Conservation (phyloP, 345 rosid species). For the Eucalyptus pumila region DNA sequence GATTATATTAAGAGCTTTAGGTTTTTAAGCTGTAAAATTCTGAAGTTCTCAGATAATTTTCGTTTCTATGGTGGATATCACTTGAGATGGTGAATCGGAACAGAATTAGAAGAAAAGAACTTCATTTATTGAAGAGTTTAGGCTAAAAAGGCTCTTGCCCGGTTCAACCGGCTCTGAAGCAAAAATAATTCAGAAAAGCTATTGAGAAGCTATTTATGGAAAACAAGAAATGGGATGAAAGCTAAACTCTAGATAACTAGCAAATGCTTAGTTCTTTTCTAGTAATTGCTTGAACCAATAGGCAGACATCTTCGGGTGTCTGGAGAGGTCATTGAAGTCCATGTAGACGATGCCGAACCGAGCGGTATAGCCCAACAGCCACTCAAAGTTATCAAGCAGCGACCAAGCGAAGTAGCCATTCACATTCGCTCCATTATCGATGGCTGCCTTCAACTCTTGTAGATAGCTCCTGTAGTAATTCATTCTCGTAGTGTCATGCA, state of each 20-base stretch:
- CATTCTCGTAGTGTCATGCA: conserved; percentile 35
- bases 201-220: not conserved
- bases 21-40: not conserved
- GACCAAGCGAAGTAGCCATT: conserved; percentile 64
- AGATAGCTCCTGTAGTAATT: conserved; percentile 30
- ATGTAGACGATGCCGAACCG: conserved; percentile 45
- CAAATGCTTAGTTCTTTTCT: not conserved
- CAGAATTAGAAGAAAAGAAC: not conserved
- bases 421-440: conserved; percentile 52
- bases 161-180: not conserved
- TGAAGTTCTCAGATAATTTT: not conserved
- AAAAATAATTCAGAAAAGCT: not conserved
- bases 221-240: not conserved
- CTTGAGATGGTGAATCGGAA: not conserved
- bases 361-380: conserved; percentile 41
- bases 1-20: not conserved
- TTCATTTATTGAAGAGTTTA: not conserved
- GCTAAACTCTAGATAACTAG: not conserved
- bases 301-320: conserved; percentile 59
- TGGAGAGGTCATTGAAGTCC: conserved; percentile 24
- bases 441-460: conserved; percentile 31
- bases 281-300: conserved; percentile 43
- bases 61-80: not conserved
- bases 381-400: conserved; percentile 53
- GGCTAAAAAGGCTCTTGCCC: not conserved